Evolutionary conservation across 306 rosid species (phyloP).

Genomic region (Lathyrus aphaca): DNA sequence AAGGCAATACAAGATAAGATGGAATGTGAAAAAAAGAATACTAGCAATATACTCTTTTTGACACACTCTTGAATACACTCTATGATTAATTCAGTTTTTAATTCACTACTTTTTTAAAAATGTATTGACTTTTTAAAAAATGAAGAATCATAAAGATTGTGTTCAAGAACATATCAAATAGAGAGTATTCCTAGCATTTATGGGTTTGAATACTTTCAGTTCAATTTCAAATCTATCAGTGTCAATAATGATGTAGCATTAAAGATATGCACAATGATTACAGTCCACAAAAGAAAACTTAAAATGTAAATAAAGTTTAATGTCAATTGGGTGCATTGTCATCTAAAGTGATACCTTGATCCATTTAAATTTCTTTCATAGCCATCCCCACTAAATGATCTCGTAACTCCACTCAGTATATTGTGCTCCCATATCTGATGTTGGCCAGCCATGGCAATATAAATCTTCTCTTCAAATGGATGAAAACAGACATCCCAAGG

Average conservation of each 20-base stretch:
- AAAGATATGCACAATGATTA: slow-evolving; percentile 23
- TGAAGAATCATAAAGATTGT: neutral
- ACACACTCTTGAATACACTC: neutral
- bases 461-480: slow-evolving; percentile 73
- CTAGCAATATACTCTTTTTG: neutral
- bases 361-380: slow-evolving; percentile 95
- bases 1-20: too few relatives aligned
- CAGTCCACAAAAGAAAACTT: slow-evolving; percentile 28
- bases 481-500: slow-evolving; percentile 99
- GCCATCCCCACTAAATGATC: slow-evolving; percentile 89
- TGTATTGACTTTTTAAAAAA: neutral
- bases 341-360: slow-evolving; percentile 58
- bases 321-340: slow-evolving; percentile 16
- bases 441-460: slow-evolving; percentile 96
- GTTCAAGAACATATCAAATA: neutral
- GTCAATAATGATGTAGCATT: slow-evolving; percentile 20
- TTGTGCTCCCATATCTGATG: slow-evolving; percentile 95
- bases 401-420: slow-evolving; percentile 62
- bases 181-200: neutral
- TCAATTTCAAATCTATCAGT: slow-evolving; percentile 19
- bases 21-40: slow-evolving; percentile 18
- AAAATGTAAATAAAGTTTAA: slow-evolving; percentile 23
- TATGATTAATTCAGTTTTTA: neutral
- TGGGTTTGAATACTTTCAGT: slow-evolving; percentile 3
- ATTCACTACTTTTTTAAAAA: neutral